Evolutionary conservation across 2,329 filamentous ascomycete species (phyloP).

Genomic region (Hypoxylon sp.): DNA sequence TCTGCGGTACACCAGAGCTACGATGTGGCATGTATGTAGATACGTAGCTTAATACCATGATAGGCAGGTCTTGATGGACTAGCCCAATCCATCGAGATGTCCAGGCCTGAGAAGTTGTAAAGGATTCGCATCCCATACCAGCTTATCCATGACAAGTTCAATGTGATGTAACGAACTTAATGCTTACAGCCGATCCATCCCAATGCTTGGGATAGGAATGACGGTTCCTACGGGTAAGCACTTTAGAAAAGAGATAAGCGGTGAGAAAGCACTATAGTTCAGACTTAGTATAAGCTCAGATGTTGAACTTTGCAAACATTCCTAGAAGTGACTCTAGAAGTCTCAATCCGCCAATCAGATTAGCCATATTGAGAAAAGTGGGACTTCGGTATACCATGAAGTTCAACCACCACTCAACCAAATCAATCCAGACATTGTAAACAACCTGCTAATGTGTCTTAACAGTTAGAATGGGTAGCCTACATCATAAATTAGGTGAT

Average conservation of each 20-base stretch:
- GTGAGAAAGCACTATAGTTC: too few species aligned
- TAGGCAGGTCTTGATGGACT: not conserved
- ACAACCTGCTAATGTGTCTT: not conserved
- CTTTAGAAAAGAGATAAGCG: too few species aligned
- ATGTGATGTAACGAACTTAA: too few species aligned
- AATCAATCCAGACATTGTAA: not conserved
- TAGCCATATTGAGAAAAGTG: slow-evolving; percentile 13
- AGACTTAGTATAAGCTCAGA: too few species aligned
- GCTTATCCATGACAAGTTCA: not conserved
- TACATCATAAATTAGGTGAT: not conserved
- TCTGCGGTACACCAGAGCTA: not conserved
- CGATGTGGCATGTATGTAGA: not conserved
- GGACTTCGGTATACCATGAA: not conserved
- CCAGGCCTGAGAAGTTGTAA: not conserved
- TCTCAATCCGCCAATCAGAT: slow-evolving; percentile 19
- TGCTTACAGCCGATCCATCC: too few species aligned
- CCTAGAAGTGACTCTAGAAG: not conserved
- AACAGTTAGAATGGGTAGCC: not conserved
- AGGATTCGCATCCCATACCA: not conserved
- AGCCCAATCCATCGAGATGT: not conserved
- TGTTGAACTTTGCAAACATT: too few species aligned
- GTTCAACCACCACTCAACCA: not conserved
- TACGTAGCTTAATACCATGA: not conserved
- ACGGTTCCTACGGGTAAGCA: too few species aligned
- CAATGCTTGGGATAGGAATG: too few species aligned